Base-by-base conservation (phyloP, 2,329 filamentous ascomycete species). In the Penicillium occitanis region DNA sequence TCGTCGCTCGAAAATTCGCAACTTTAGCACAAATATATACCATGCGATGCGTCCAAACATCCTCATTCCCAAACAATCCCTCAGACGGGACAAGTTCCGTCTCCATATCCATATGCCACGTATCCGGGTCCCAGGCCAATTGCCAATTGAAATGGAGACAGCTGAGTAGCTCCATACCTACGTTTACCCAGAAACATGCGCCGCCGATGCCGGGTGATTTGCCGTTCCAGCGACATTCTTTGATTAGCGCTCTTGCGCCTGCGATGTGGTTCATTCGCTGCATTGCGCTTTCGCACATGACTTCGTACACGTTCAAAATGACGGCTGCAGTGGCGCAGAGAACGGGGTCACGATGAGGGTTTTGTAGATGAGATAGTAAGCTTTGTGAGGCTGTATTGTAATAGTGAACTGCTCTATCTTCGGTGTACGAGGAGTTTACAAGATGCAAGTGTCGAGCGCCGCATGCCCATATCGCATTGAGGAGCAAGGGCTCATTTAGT, bases 131-230 rank as follows among this genome's bases (percentile, higher is more conserved):
- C 92, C 93, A 97, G 0, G 91, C 89, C 13, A 92, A 87, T 70
- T 89, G 86, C 90, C 91, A 96, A 75, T 94, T 93, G 78, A 92
- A 92, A 70, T 92, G 90, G 17, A 97, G 82, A 76, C 93, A 97
- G 69, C 88, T 92, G 33, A 97, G 82, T n/a, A 97, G 83, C 75
- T 98, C 94, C 85, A 97, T 90, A 17, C 90, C 90, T 17, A 96
- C 88, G 72, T 96, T 97, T 44, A 97, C 83, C 93, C 94, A 97
- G 79, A 97, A 97, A 76, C 93, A 97, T 0, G 93, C 92, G 0
- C 89, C 87, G 0, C 92, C 93, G 22, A 97, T 87, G 0, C 93
- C 93, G 1, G 84, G 86, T 42, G 91, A 91, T 68, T 84, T 87
- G 0, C 92, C 92, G 72, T 92, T 90, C 94, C 94, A 97, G 4